phyloP scores from a whole-genome alignment of 169 alveolate genomes.

The Babesia gibsoni region DNA sequence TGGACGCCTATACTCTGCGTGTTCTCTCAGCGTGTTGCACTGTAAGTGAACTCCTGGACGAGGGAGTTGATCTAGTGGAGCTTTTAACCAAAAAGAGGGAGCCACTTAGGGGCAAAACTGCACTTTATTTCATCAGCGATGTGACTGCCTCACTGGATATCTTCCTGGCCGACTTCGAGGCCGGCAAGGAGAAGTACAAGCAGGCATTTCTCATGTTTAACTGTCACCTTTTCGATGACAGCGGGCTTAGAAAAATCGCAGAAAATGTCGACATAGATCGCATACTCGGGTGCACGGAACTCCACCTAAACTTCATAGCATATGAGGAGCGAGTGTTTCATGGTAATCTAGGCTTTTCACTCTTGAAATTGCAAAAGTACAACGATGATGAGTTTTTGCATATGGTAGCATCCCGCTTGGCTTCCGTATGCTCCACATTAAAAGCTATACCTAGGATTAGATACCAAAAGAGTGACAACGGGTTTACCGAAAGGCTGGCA shows the following conservation, averaged over 20 bases:
- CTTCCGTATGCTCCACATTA: conserved; percentile 31
- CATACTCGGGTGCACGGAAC: conserved; percentile 67
- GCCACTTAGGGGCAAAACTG: conserved; percentile 68
- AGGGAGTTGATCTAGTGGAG: conserved; percentile 80
- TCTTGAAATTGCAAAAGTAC: conserved; percentile 40
- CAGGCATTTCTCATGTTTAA: conserved; percentile 67
- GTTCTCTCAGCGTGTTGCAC: conserved; percentile 78
- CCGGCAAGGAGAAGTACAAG: conserved; percentile 55
- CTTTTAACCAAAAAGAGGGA: conserved; percentile 66
- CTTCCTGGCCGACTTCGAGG: conserved; percentile 60
- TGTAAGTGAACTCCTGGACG: conserved; percentile 75
- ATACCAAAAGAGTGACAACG: conserved; percentile 24
- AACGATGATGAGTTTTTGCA: conserved; percentile 6
- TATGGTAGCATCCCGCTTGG: conserved; percentile 29
- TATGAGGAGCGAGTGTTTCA: conserved; percentile 75
- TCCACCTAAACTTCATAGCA: conserved; percentile 75
- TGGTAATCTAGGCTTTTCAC: conserved; percentile 42
- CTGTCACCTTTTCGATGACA: conserved; percentile 56
- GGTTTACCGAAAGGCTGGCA: conserved; percentile 39
- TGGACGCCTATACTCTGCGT: conserved; percentile 68
- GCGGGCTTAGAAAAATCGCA: conserved; percentile 61
- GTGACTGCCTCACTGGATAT: conserved; percentile 24
- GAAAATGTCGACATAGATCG: conserved; percentile 46
- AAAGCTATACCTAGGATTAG: conserved; percentile 24
- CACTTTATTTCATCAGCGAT: conserved; percentile 71